Conservation (phyloP, 2,329 filamentous ascomycete species). For the Penicillium sp. region DNA sequence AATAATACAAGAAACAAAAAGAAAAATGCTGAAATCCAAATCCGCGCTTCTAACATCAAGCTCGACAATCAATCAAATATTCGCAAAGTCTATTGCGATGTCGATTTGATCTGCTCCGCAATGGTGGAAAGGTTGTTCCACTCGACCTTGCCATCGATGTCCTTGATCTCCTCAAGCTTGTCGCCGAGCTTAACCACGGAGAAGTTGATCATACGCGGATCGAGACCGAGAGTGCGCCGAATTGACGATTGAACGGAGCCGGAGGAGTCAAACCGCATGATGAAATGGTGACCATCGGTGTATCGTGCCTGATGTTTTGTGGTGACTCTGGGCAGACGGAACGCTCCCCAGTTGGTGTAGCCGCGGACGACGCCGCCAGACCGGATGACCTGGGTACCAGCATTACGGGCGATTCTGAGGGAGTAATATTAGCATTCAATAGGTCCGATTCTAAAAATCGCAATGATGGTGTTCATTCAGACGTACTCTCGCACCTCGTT, state of each 20-base stretch:
- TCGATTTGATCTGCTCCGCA: slow-evolving; percentile 26
- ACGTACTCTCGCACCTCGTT: slow-evolving; percentile 91
- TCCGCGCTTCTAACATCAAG: slow-evolving; percentile 12
- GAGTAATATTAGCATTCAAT: slow-evolving; percentile 7
- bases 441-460: slow-evolving; percentile 6
- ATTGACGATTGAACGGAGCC: slow-evolving; percentile 72
- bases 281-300: slow-evolving; percentile 89
- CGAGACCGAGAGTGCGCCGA: slow-evolving; percentile 71
- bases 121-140: slow-evolving; percentile 47
- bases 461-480: slow-evolving; percentile 15
- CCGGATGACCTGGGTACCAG: slow-evolving; percentile 77
- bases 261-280: slow-evolving; percentile 90
- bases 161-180: slow-evolving; percentile 61
- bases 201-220: slow-evolving; percentile 87
- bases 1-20: slow-evolving; percentile 30
- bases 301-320: slow-evolving; percentile 81
- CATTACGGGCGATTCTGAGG: slow-evolving; percentile 77
- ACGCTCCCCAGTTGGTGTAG: slow-evolving; percentile 92
- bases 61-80: slow-evolving; percentile 6
- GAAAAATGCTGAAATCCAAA: slow-evolving; percentile 16
- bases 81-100: background rate
- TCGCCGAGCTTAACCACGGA: slow-evolving; percentile 81
- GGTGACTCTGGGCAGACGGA: slow-evolving; percentile 76
- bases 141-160: slow-evolving; percentile 55
- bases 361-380: slow-evolving; percentile 87